Evolutionary conservation across 345 rosid species (phyloP).

Genomic region (Citropsis articulata): DNA sequence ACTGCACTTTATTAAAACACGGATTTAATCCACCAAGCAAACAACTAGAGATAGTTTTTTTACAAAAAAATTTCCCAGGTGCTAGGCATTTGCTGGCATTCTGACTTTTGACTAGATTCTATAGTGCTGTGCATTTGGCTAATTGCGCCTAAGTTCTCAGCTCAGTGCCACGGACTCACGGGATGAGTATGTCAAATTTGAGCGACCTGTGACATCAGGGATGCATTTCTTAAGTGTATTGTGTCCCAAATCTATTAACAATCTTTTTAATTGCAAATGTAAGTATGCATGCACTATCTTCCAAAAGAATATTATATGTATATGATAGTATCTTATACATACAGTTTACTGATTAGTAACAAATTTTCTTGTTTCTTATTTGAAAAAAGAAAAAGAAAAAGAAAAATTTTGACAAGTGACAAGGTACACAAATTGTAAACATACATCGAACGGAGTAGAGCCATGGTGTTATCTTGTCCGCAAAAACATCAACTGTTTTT

Average conservation of each 20-base stretch:
- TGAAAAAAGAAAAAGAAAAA: background rate
- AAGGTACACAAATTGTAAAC: conserved; percentile 3
- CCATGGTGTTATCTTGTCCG: conserved; percentile 11
- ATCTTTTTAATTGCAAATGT: no score
- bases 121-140: no score
- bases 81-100: background rate
- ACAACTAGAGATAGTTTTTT: background rate
- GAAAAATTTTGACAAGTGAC: background rate
- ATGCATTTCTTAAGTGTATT: no score
- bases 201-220: no score
- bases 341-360: background rate
- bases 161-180: no score
- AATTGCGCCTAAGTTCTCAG: no score
- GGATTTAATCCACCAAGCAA: background rate
- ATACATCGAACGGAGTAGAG: background rate
- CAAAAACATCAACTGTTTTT: conserved; percentile 21
- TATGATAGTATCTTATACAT: background rate
- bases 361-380: background rate
- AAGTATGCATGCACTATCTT: no score
- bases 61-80: background rate
- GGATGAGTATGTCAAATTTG: no score
- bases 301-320: no score
- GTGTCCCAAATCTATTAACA: no score
- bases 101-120: background rate
- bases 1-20: no score